These are phyloP conservation scores for Penicillium tannophilum DNA, from an alignment of 495 filamentous ascomycete genomes.

Conservation along the genomic window DNA sequence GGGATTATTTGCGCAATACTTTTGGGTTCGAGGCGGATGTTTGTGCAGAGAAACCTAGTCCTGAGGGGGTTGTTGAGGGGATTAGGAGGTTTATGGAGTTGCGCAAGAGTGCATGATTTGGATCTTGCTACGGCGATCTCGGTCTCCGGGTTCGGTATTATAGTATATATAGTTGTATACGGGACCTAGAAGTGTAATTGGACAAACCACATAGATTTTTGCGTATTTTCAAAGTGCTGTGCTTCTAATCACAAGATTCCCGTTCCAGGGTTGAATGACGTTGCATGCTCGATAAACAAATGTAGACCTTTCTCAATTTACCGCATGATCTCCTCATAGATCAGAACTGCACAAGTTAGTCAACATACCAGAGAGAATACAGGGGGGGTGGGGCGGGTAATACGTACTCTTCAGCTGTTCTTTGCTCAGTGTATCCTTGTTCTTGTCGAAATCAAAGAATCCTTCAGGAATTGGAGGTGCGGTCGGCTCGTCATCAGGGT, in stretches of 20 bases:
- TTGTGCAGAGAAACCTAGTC: slow-evolving; percentile 77
- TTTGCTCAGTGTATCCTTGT: slow-evolving; percentile 98
- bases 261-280: slow-evolving; percentile 8
- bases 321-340: slow-evolving; percentile 99
- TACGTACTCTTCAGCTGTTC: slow-evolving; percentile 90
- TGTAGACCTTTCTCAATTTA: slow-evolving; percentile 45
- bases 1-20: slow-evolving; percentile 65
- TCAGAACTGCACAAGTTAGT: slow-evolving; percentile 61
- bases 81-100: slow-evolving; percentile 57
- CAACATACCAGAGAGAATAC: neutral
- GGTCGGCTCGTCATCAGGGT: slow-evolving; percentile 97
- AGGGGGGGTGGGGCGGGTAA: neutral
- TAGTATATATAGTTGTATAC: slow-evolving; percentile 3
- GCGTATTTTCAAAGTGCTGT: slow-evolving; percentile 7
- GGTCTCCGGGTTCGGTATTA: neutral
- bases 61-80: slow-evolving; percentile 75
- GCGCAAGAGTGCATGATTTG: neutral
- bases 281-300: slow-evolving; percentile 20
- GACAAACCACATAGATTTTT: slow-evolving; percentile 5
- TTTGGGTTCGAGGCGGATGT: slow-evolving; percentile 80
- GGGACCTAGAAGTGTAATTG: neutral
- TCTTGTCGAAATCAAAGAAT: slow-evolving; percentile 99
- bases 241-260: slow-evolving; percentile 6
- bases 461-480: slow-evolving; percentile 95
- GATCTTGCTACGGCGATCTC: neutral